Evolutionary conservation across 163 green algal genomes (phyloP).

Genomic region (Chlamydomonas reinhardtii): DNA sequence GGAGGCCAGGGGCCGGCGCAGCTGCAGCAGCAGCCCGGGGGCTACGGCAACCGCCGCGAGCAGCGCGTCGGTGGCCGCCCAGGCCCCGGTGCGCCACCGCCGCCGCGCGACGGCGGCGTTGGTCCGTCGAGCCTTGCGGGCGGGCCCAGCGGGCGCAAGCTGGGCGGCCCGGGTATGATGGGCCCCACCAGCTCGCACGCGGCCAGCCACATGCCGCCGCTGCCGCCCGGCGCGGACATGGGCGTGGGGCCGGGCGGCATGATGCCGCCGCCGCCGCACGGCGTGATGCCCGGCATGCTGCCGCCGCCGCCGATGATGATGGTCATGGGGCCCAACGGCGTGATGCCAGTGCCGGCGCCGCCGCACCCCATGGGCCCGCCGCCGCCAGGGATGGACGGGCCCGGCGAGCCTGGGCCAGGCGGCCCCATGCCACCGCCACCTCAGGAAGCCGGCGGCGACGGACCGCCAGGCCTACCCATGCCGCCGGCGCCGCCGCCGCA

Average conservation of each 20-base stretch:
- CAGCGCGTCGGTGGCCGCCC: neutral
- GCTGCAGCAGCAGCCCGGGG: neutral
- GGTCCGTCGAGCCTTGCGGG: too few relatives aligned
- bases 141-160: too few relatives aligned
- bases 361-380: conserved; percentile 1
- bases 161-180: neutral
- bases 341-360: neutral
- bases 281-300: neutral
- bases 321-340: conserved; percentile 34
- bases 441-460: neutral
- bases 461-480: neutral
- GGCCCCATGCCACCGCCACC: neutral
- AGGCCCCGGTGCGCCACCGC: neutral
- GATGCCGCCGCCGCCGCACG: neutral
- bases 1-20: neutral
- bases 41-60: conserved; percentile 23
- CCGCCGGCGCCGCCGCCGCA: too few relatives aligned
- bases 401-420: too few relatives aligned
- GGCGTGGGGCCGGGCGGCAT: neutral
- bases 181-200: too few relatives aligned
- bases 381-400: neutral
- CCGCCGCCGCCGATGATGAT: conserved; percentile 12
- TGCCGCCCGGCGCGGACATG: too few relatives aligned
- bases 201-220: too few relatives aligned
- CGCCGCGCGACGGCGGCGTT: too few relatives aligned